phyloP scores from a whole-genome alignment of 306 rosid genomes.

The Sicyos edulis region DNA sequence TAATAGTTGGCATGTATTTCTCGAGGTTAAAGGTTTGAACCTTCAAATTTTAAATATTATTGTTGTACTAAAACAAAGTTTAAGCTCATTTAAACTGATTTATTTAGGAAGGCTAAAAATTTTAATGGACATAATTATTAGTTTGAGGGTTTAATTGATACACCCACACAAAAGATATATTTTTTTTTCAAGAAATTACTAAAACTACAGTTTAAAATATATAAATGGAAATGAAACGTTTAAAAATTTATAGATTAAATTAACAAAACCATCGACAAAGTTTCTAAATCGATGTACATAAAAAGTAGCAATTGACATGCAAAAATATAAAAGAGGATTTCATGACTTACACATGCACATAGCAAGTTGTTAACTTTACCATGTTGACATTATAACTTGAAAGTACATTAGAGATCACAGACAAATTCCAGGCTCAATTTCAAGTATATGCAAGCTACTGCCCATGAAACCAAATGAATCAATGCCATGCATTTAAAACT shows the following conservation, averaged over 20 bases:
- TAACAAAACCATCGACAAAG: neutral
- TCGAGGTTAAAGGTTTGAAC: too few relatives aligned
- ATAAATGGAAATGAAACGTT: neutral
- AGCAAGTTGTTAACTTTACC: neutral
- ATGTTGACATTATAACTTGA: neutral
- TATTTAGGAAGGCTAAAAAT: too few relatives aligned
- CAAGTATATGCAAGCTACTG: neutral
- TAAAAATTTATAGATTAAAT: neutral
- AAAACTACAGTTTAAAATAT: neutral
- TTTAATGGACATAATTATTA: too few relatives aligned
- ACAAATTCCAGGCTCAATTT: neutral
- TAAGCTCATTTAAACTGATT: too few relatives aligned
- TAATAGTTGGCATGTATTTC: too few relatives aligned
- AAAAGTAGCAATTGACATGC: too few relatives aligned
- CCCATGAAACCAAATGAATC: conserved; percentile 15
- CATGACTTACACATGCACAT: neutral
- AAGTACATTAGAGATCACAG: neutral
- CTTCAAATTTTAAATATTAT: too few relatives aligned
- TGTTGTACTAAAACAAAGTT: too few relatives aligned
- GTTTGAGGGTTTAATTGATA: neutral
- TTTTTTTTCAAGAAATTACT: too few relatives aligned
- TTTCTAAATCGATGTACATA: too few relatives aligned
- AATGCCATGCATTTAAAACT: neutral
- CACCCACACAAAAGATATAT: too few relatives aligned
- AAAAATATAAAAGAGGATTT: neutral